These are phyloP conservation scores for Quercus mongolica DNA, from an alignment of 306 rosid genomes.

Conservation along the genomic window DNA sequence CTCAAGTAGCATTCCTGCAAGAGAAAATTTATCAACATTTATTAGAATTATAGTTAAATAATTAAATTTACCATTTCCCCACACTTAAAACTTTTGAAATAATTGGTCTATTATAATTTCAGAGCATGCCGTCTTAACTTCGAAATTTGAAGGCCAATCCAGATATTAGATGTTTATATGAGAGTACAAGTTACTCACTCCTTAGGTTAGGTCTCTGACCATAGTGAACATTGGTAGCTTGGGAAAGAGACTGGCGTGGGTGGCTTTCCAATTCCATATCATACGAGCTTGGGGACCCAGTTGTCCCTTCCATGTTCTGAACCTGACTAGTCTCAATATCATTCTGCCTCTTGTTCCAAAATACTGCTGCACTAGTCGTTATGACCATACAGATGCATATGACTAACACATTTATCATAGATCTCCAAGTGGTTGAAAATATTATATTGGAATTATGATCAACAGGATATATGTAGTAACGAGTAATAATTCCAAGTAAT, in stretches of 20 bases:
- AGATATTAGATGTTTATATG: background rate
- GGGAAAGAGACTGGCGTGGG: constrained; percentile 38
- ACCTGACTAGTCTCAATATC: constrained; percentile 38
- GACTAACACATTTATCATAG: constrained; percentile 40
- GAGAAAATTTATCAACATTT: background rate
- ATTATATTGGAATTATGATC: constrained; percentile 47
- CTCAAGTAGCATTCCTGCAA: constrained; percentile 40
- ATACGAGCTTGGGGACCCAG: constrained; percentile 30
- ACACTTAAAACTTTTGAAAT: too few relatives aligned
- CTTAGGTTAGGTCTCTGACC: constrained; percentile 62
- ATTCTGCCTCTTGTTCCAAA: constrained; percentile 44
- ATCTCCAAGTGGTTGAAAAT: constrained; percentile 34
- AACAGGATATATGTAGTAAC: constrained; percentile 51
- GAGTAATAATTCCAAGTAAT: constrained; percentile 36
- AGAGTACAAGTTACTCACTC: constrained; percentile 33
- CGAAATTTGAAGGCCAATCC: background rate
- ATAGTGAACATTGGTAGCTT: constrained; percentile 53
- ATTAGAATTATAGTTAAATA: too few relatives aligned
- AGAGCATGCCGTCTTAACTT: too few relatives aligned
- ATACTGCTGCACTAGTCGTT: constrained; percentile 33
- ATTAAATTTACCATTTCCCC: too few relatives aligned
- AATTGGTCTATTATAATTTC: too few relatives aligned
- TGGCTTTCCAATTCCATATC: constrained; percentile 61
- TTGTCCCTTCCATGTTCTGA: constrained; percentile 35
- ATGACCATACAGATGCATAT: constrained; percentile 41